phyloP scores from a whole-genome alignment of 495 filamentous ascomycete species.

The Hypoxylon rickii region DNA sequence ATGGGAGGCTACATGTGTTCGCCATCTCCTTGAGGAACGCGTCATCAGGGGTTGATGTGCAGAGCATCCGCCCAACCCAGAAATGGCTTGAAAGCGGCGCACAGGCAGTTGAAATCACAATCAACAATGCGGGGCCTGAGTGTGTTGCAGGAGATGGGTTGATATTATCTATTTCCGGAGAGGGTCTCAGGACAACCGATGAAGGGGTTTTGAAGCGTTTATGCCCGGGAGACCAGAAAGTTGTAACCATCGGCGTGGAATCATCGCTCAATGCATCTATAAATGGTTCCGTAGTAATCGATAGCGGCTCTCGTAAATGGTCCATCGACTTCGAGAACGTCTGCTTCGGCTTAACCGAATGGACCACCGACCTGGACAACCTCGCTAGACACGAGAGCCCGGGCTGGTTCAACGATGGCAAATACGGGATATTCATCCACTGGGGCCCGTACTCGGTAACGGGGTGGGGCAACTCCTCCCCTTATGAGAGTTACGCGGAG shows the following conservation, averaged over 20 bases:
- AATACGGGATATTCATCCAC: slow-evolving; percentile 63
- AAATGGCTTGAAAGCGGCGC: slow-evolving; percentile 49
- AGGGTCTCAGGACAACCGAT: slow-evolving; percentile 45
- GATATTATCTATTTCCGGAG: slow-evolving; percentile 41
- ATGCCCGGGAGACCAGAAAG: slow-evolving; percentile 57
- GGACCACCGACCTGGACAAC: slow-evolving; percentile 38
- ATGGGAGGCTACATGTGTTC: slow-evolving; percentile 50
- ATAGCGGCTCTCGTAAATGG: not conserved
- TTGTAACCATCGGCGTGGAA: slow-evolving; percentile 52
- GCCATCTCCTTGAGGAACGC: slow-evolving; percentile 43
- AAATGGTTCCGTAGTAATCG: slow-evolving; percentile 19
- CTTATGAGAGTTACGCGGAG: slow-evolving; percentile 58
- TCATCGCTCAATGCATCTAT: slow-evolving; percentile 16
- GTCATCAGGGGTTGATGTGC: slow-evolving; percentile 39
- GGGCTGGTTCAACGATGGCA: slow-evolving; percentile 57
- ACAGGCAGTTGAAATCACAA: slow-evolving; percentile 55
- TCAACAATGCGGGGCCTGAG: slow-evolving; percentile 56
- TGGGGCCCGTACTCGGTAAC: slow-evolving; percentile 61
- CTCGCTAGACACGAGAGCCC: slow-evolving; percentile 54
- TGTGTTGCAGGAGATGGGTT: slow-evolving; percentile 48
- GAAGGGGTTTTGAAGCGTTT: slow-evolving; percentile 52
- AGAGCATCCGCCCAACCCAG: slow-evolving; percentile 58
- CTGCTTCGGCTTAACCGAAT: slow-evolving; percentile 37
- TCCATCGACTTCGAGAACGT: slow-evolving; percentile 13
- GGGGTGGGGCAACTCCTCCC: slow-evolving; percentile 57